phyloP scores from a whole-genome alignment of 2,329 filamentous ascomycete species.

The Cadophora luteo-olivacea region DNA sequence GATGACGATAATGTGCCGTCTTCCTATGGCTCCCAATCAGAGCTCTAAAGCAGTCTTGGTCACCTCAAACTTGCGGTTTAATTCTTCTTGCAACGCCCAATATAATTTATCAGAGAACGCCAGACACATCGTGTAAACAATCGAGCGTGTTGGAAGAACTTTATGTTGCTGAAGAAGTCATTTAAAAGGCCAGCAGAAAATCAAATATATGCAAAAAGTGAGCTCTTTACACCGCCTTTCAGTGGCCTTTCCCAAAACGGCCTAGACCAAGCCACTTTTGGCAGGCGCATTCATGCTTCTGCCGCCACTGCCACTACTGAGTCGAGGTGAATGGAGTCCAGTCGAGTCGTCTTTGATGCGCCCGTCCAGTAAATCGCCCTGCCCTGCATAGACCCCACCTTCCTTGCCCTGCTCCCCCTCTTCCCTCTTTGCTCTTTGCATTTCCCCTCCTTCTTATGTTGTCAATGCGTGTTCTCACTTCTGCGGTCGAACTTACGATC shows the following conservation, averaged over 20 bases:
- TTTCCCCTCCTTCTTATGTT: conserved; percentile 22
- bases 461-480: conserved; percentile 43
- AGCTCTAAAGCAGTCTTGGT: conserved; percentile 43
- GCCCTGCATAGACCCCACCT: conserved; percentile 24
- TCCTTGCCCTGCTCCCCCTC: conserved; percentile 11
- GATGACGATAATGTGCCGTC: conserved; percentile 39
- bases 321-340: conserved; percentile 13
- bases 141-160: conserved; percentile 42
- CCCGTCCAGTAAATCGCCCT: neutral
- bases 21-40: conserved; percentile 47
- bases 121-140: conserved; percentile 40
- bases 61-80: conserved; percentile 46
- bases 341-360: conserved; percentile 2
- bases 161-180: conserved; percentile 39
- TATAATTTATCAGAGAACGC: conserved; percentile 37
- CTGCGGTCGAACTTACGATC: conserved; percentile 38
- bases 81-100: conserved; percentile 44
- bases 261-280: conserved; percentile 12
- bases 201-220: neutral
- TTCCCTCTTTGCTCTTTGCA: conserved; percentile 11
- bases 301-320: neutral
- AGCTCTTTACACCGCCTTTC: conserved; percentile 26
- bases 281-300: conserved; percentile 13
- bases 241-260: conserved; percentile 4
- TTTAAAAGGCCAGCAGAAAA: neutral